A percentile compares a stretch with the other conserved stretches of the same genome.
Conservation (phyloP, 2,329 filamentous ascomycete species). For the Pseudogymnoascus sp. region DNA sequence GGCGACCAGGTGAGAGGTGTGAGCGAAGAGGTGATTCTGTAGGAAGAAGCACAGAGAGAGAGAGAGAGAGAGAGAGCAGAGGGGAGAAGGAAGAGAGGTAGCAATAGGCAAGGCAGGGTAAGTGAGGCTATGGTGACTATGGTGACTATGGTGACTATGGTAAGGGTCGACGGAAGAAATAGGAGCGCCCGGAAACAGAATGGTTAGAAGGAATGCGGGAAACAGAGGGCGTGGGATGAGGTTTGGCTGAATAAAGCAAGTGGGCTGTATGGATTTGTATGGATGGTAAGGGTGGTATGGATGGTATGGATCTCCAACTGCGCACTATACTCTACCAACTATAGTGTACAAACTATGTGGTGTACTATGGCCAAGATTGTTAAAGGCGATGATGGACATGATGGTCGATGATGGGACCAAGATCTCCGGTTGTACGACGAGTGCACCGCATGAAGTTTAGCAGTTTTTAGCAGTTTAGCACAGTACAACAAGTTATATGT, state of each 20-base stretch:
- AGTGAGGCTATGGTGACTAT: neutral
- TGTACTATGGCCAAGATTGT: neutral
- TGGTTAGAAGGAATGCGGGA: neutral
- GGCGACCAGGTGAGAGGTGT: neutral
- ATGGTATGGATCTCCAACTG: neutral
- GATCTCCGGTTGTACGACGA: neutral
- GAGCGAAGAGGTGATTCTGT: neutral
- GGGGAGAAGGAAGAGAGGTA: neutral
- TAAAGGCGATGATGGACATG: neutral
- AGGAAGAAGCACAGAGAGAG: neutral
- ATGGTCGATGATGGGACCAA: neutral
- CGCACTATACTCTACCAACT: neutral
- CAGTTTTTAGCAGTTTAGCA: no score
- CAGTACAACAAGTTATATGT: neutral
- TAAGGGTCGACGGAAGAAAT: neutral
- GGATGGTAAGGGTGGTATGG: neutral
- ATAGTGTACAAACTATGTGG: neutral
- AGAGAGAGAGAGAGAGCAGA: neutral
- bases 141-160: neutral
- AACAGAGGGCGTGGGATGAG: neutral
- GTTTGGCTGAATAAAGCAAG: constrained; percentile 5
- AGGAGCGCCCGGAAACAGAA: constrained; percentile 1
- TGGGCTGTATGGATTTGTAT: constrained; percentile 6
- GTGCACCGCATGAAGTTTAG: neutral
- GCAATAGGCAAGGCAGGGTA: neutral